phyloP scores from a whole-genome alignment of 257 asterid species.

The Henckelia pumila region DNA sequence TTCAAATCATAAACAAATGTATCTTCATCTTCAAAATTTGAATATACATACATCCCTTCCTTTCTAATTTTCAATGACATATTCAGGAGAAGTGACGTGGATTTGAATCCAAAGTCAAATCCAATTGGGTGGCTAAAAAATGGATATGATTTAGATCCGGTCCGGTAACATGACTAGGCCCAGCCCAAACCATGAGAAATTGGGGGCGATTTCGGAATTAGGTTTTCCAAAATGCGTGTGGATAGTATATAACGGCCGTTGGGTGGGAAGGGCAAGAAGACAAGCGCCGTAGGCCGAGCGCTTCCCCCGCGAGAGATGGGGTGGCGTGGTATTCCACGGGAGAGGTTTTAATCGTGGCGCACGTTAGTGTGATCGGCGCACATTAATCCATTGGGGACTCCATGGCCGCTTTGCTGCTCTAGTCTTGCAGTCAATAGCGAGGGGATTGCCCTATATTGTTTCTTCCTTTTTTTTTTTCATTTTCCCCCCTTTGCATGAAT shows the following conservation, averaged over 20 bases:
- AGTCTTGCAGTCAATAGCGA: conserved; percentile 46
- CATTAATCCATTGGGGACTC: conserved; percentile 36
- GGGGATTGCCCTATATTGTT: conserved; percentile 49
- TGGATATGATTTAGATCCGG: too few relatives aligned
- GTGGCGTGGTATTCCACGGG: conserved; percentile 86
- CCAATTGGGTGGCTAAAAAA: too few relatives aligned
- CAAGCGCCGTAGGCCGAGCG: conserved; percentile 80
- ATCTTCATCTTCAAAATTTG: too few relatives aligned
- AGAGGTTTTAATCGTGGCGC: conserved; percentile 70
- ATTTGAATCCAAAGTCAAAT: too few relatives aligned
- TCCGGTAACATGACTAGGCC: too few relatives aligned
- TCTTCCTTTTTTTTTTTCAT: neutral
- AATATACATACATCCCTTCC: too few relatives aligned
- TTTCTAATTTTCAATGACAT: too few relatives aligned
- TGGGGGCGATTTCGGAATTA: neutral
- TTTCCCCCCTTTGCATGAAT: neutral
- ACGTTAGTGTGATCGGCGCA: conserved; percentile 71
- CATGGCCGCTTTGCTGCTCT: conserved; percentile 52
- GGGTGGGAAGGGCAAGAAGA: neutral
- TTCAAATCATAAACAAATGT: too few relatives aligned
- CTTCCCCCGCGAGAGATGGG: conserved; percentile 58
- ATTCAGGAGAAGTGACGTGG: too few relatives aligned
- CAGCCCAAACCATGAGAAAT: too few relatives aligned
- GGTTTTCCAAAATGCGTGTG: neutral
- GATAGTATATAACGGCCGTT: conserved; percentile 12